These are phyloP conservation scores for Candida cerambycidarum DNA, from an alignment of 805 yeast species.

Conservation along the genomic window DNA sequence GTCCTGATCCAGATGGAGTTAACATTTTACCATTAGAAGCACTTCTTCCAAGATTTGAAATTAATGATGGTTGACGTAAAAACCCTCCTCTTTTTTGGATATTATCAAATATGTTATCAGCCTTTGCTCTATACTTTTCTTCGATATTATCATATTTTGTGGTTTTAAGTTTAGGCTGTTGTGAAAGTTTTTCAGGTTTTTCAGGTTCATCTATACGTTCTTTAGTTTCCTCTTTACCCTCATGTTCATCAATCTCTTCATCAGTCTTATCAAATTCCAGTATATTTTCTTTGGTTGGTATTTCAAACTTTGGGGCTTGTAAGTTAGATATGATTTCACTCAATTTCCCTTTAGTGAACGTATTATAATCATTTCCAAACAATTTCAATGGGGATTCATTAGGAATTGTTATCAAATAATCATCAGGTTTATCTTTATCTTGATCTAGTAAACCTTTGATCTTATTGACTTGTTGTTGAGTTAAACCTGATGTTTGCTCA, in stretches of 20 bases:
- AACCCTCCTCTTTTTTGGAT: conserved; percentile 35
- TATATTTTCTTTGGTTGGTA: background rate
- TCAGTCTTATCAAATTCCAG: background rate
- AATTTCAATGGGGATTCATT: conserved; percentile 44
- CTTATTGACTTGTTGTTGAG: conserved; percentile 15
- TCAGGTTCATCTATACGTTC: too few relatives aligned
- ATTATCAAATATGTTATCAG: conserved; percentile 38
- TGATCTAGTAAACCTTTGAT: conserved; percentile 23
- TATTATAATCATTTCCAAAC: conserved; percentile 39
- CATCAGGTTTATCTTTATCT: conserved; percentile 19
- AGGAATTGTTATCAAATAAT: conserved; percentile 16
- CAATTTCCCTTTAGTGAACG: conserved; percentile 38
- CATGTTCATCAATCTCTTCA: background rate
- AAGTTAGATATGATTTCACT: conserved; percentile 20
- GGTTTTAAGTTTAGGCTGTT: conserved; percentile 25
- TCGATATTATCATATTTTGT: conserved; percentile 36
- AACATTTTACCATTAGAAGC: background rate
- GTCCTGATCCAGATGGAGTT: background rate
- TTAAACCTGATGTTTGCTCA: conserved; percentile 3
- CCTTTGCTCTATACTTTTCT: conserved; percentile 36
- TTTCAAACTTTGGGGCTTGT: conserved; percentile 13
- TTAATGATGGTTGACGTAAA: conserved; percentile 10
- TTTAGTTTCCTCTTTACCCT: conserved; percentile 2
- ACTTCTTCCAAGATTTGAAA: background rate
- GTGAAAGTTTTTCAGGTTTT: too few relatives aligned